Base-by-base conservation (phyloP, 1,139 yeast species). In the Diutina ranongensis region DNA sequence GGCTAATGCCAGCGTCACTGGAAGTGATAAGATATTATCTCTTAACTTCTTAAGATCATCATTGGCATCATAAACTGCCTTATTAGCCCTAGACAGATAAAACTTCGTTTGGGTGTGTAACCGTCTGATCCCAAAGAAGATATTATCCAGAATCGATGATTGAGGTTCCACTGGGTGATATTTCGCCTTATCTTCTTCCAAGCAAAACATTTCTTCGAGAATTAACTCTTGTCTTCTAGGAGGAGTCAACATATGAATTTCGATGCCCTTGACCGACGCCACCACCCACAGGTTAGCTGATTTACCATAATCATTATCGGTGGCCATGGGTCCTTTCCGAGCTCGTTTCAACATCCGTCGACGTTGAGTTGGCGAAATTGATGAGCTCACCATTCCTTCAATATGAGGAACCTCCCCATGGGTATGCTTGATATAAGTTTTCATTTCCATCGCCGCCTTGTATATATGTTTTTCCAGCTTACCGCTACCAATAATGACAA, bases 211-310 rank as follows among this genome's bases (percentile, higher is more conserved):
- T 33, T 71, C 68, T 58, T 88, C 96, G 55, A 89, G 68, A 52
- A 83, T 76, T 49, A 89, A 63, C 49, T 76, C 81, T 20, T 61
- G 58, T 49, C 97, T 68, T 60, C 94, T 75, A 35, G 77, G 79
- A 10, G 71, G 67, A 0, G 95, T 85, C 55, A 89, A 63, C 42
- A 89, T 63, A 60, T 89, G 95, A 35, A 88, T 71, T 48, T 71
- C 74, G 3, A 86, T 70, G 22, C 78, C 77, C 51, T 80, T 83
- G 36, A 86, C 73, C 53, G 85, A 87, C 46, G 88, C 68, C 73
- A 86, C 78, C 21, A 86, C 78, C 97, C 97, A 89, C 31, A 81
- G 72, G 52, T 83, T 83, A 8, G 81, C 70, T 2, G 69, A 56
- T 15, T 69, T 67, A 1, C 85, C 85, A 55, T 74, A 79, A 45